Evolutionary conservation across 805 yeast species (phyloP), one percentile per base, ranked within the genome.

Genomic region (Wickerhamiella azyma): DNA sequence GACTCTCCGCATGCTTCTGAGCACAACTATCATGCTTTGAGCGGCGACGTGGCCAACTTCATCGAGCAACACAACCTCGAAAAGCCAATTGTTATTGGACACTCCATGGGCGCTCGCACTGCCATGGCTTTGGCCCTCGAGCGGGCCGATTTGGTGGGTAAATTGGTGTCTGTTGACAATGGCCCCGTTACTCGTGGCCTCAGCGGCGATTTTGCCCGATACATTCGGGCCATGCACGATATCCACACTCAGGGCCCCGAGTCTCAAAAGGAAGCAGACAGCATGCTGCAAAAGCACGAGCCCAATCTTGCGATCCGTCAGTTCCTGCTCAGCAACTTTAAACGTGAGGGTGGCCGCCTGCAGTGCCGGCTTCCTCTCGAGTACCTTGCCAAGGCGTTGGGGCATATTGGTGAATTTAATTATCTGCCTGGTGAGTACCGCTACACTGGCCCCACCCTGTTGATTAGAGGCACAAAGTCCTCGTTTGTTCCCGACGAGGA

Each of bases 41-140:
- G 95, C 0, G 79, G 83, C 0, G 98, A 89, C 60, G 85, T 89
- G n/a, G 85, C 79, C 53, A 55, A 64, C 16, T 89, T 86, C 58
- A 71, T 88, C 9, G 55, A 58, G 1, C 74, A 72, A 2, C 67
- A 70, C 35, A 53, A 61, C 2, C 53, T 70, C 39, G 53, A 59
- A 19, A 45, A 59, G 51, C 47, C 66, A 1, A 51, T 59, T 10
- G 45, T 67, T 14, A 60, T 67, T 28, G 71, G 71, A 29, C 72
- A 67, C 48, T 68, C 72, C 4, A 67, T 67, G 71, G 98, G 98
- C 6, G 98, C 94, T 4, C 88, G 89, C 57, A 74, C 89, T 0
- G 96, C 81, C 5, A 88, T 89, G 96, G 86, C 92, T 0, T 67
- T 82, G 5, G 79, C 85, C 0, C 65, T 92, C 48, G 67, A 85